Evolutionary conservation across 73 alveolate genomes (phyloP), one percentile per base, ranked within the genome.

Genomic region (Paramecium sonneborni): DNA sequence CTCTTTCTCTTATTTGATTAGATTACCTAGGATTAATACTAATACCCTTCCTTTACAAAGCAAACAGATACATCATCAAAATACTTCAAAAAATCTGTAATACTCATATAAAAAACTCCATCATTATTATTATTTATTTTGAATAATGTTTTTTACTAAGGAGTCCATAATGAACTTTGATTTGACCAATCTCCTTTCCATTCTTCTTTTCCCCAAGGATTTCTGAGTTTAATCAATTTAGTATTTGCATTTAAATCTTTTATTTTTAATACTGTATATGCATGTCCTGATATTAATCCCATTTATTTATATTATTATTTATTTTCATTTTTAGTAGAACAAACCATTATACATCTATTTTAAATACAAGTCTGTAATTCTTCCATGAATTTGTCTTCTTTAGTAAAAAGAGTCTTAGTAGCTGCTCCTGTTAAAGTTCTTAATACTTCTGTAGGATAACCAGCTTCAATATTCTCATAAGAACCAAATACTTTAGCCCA

Each of bases 171-270:
- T 82, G 67, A 48, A 76, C 98, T 92, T 85, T 88, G 85, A 57
- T 96, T 97, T 41, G 98, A 90, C 99, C 99, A 98, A 91, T 96
- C 99, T 21, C 99, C 99, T 21, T 34, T 14, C 99, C n/a, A n/a
- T n/a, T n/a, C n/a, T n/a, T n/a, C n/a, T n/a, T n/a, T n/a, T n/a
- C n/a, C n/a, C 57, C 90, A 79, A 20, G 90, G 90, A 46, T 79
- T 79, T 46, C 90, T 79, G 14, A 79, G 41, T 23, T 79, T 79
- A 3, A 79, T 20, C 6, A 79, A 34, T 46, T 43, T 43, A 10
- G 30, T 43, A 41, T 79, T 79, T 21, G 23, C 3, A 79, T 39
- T 44, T n/a, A 79, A 8, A 43, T 79, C 44, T 44, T 79, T 79
- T n/a, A n/a, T 79, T 39, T 79, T 79, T n/a, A 88, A 28, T 15